Conservation (phyloP, 495 filamentous ascomycete species). For the Xylaria acuta region DNA sequence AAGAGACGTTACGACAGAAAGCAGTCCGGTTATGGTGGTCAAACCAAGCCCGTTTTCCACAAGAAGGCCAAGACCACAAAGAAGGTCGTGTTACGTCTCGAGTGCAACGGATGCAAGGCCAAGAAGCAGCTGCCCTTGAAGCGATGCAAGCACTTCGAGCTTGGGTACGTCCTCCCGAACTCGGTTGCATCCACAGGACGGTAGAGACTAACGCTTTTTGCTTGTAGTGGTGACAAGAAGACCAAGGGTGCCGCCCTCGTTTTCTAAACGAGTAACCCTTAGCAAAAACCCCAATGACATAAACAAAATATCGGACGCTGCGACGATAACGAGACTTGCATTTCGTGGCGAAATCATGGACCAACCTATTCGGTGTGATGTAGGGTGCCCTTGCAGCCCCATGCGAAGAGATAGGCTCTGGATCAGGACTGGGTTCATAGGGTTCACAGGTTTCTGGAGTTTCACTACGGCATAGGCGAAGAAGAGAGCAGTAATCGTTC, state of each 20-base stretch:
- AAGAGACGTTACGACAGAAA: slow-evolving; percentile 99
- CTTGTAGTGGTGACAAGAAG: slow-evolving; percentile 98
- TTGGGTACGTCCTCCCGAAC: slow-evolving; percentile 72
- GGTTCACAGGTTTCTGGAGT: slow-evolving; percentile 29
- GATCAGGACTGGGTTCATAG: slow-evolving; percentile 31
- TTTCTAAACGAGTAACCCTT: slow-evolving; percentile 68
- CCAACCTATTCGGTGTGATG: slow-evolving; percentile 28
- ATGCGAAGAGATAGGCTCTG: slow-evolving; percentile 24
- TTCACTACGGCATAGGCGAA: slow-evolving; percentile 29
- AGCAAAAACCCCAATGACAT: slow-evolving; percentile 17
- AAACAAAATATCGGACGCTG: slow-evolving; percentile 34
- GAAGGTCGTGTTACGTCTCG: slow-evolving; percentile 97
- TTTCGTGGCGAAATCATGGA: slow-evolving; percentile 32
- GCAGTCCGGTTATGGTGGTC: slow-evolving; percentile 99
- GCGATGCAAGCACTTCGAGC: slow-evolving; percentile 99
- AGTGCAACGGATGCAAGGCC: slow-evolving; percentile 95
- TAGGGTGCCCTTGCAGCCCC: slow-evolving; percentile 20
- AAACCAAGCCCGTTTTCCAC: slow-evolving; percentile 91
- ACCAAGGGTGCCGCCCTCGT: slow-evolving; percentile 99
- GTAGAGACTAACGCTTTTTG: slow-evolving; percentile 19
- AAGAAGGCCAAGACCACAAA: slow-evolving; percentile 99
- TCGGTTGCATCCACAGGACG: neutral
- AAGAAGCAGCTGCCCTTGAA: slow-evolving; percentile 98
- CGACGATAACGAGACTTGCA: slow-evolving; percentile 32
- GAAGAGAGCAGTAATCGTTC: slow-evolving; percentile 25